Evolutionary conservation across 192 early-diverging fungal species (phyloP), one percentile per base, ranked within the genome.

Genomic region (Rhizophagus clarus): DNA sequence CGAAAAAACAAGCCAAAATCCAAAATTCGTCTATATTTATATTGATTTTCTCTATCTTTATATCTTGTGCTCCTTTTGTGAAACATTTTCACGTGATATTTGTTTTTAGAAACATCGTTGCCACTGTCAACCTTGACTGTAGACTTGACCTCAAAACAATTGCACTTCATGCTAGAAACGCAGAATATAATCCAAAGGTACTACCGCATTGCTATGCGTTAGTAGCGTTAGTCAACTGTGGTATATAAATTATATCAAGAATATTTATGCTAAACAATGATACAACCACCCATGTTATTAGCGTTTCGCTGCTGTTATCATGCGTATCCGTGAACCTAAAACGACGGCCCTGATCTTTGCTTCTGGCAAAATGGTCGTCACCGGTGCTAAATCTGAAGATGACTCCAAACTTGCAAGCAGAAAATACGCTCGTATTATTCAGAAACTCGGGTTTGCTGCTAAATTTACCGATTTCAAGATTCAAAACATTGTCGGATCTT

Each of bases 141-240:
- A 92, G 93, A 68, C 91, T 99, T 81, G 98, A 99, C 84, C 84
- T 99, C 74, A 99, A 99, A 88, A 97, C 95, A 42, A 99, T 99
- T 85, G 98, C 98, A 49, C 88, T 99, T 74, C 97, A 98, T 81
- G 98, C 98, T n/a, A 91, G 98, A 74, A 99, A 99, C 84, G 98
- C 98, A 83, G 98, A 99, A 87, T 99, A 99, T 89, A 99, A 99
- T 86, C 98, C 98, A 83, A 99, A 99, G 95, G 96, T 98, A 91
- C 72, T 75, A 75, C 73, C 73, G 73, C 73, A 75, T 75, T 75
- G 73, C 56, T 61, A 75, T 75, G 73, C 73, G 51, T 75, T 62
- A 28, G 49, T 75, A 75, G 73, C 73, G 62, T n/a, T 74, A 61
- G 73, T 56, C 73, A 74, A 74, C 28, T 74, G 73, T 75, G 60